Percentiles rank a stretch among this genome's conserved stretches.
These are phyloP conservation scores for Pseudogymnoascus sp. DNA, from an alignment of 2,329 filamentous ascomycete genomes.

Conservation along the genomic window DNA sequence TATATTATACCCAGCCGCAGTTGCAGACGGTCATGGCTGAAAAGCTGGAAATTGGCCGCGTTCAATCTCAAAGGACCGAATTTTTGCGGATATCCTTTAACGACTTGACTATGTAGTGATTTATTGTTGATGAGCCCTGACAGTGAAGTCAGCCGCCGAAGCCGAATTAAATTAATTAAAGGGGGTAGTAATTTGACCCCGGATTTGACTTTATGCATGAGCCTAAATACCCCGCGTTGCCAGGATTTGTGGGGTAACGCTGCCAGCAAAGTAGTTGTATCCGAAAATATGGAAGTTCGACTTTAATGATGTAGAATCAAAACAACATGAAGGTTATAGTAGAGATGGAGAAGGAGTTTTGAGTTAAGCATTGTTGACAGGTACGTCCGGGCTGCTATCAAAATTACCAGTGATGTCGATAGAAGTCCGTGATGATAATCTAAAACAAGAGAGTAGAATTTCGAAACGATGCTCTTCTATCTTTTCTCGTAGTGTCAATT, in stretches of 20 bases:
- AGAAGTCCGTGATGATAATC: too few species aligned
- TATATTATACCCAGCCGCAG: neutral
- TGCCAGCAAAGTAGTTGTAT: neutral
- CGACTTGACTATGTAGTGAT: neutral
- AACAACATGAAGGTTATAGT: neutral
- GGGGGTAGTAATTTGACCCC: neutral
- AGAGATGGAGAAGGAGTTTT: neutral
- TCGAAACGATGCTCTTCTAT: too few species aligned
- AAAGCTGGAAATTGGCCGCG: neutral
- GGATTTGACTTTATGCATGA: neutral
- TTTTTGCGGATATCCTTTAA: neutral
- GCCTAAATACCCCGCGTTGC: neutral
- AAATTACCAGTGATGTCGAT: too few species aligned
- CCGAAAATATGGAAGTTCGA: neutral
- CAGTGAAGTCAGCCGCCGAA: neutral
- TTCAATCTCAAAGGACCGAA: neutral
- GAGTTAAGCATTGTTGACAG: neutral
- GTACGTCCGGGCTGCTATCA: too few species aligned
- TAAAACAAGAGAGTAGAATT: neutral
- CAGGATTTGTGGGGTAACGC: neutral
- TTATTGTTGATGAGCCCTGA: neutral
- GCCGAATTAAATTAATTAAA: neutral
- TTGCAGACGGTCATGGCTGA: neutral
- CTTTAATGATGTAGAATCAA: neutral
- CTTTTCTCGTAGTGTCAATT: too few species aligned